A percentile compares a stretch with the other conserved stretches of the same genome.
These are phyloP conservation scores for Termitomyces sp. DNA, from an alignment of 768 basidiomycete species.

Conservation along the genomic window DNA sequence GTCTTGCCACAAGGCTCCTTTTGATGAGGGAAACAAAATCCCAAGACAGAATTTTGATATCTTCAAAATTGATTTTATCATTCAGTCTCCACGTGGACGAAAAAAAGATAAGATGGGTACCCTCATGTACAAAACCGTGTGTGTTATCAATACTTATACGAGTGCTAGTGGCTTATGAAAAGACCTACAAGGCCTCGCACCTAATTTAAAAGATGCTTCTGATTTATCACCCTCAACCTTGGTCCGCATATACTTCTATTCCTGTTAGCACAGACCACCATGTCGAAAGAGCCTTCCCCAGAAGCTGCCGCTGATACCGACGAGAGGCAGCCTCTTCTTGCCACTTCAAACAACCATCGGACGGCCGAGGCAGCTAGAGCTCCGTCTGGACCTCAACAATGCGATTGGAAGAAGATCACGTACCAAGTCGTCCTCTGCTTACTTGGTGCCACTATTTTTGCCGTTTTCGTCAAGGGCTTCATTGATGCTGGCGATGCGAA, in stretches of 20 bases:
- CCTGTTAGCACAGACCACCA: neutral
- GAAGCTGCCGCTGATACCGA: neutral
- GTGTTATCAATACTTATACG: too few species aligned
- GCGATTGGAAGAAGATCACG: slow-evolving; percentile 23
- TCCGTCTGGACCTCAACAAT: neutral
- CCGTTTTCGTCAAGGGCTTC: slow-evolving; percentile 64
- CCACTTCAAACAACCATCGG: neutral
- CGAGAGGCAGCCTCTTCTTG: slow-evolving; percentile 2
- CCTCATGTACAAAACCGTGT: neutral
- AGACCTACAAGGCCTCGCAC: too few species aligned
- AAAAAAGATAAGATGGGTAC: too few species aligned
- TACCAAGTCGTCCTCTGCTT: slow-evolving; percentile 33
- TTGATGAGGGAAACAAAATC: too few species aligned
- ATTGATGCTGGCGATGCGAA: slow-evolving; percentile 66
- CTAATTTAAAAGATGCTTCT: too few species aligned
- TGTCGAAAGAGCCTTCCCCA: neutral
- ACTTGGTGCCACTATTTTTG: slow-evolving; percentile 36
- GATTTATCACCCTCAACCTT: too few species aligned
- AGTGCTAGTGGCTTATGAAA: too few species aligned
- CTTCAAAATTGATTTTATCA: too few species aligned
- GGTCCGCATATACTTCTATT: neutral
- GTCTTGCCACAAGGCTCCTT: too few species aligned
- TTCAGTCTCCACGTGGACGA: too few species aligned
- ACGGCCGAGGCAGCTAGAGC: neutral
- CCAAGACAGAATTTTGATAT: too few species aligned